Evolutionary conservation across 2,329 filamentous ascomycete species (phyloP), one percentile per base, ranked within the genome.

Genomic region (Fusarium virguliforme): DNA sequence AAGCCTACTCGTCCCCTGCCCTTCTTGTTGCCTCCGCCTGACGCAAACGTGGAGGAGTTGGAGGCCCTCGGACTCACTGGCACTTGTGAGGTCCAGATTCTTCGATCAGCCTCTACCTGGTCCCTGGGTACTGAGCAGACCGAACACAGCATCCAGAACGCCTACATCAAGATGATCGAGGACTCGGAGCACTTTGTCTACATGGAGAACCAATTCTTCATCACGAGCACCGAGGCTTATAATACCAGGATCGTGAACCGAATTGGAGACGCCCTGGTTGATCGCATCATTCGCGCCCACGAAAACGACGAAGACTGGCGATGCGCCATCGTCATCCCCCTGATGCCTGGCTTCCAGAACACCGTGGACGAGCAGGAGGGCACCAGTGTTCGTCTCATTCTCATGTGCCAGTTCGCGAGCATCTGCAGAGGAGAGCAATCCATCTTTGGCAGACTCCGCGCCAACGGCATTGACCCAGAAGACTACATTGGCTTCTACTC

Each of bases 281-380:
- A 97, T 75, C 93, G 96, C 54, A 96, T 97, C 75, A 91, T 95
- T 67, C 89, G 93, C 64, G 96, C 96, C 0, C 88, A 94, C 73
- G 88, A 91, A 73, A 94, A 97, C 37, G 90, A 91, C 55, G 94
- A 98, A 79, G 90, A 94, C 60, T 99, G 96, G 96, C 91, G 93
- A 70, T 94, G 93, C 40, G 91, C 94, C 66, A 92, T 98, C 70
- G 82, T 98, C 68, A 97, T 99, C 65, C 96, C 96, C 1, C 86
- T 99, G 34, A 97, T 99, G 90, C 96, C 96, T n/a, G 96, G 96
- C 3, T 99, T 98, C 82, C 95, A 98, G 81, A 98, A 97, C 77
- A 97, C 94, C 0, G 95, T 99, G 22, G 94, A 97, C 74, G 91
- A 94, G 71, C 93, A 96, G 75, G 95, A 98, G 73, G 96, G 96